Conservation (phyloP, 2,329 filamentous ascomycete species). For the Aspergillus jensenii region DNA sequence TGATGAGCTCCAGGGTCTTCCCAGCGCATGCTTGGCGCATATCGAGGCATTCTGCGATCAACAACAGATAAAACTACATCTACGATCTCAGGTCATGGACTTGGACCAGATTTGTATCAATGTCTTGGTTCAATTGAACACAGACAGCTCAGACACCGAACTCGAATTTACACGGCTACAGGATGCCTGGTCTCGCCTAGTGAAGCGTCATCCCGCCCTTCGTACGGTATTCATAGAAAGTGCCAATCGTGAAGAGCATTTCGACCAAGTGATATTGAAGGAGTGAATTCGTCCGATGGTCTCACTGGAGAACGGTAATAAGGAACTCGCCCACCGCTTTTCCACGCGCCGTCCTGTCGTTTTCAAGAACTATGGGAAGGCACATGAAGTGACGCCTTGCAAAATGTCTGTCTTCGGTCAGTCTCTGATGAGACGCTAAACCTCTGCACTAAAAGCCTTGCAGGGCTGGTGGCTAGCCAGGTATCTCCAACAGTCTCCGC, state of each 20-base stretch:
- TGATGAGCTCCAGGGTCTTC: background rate
- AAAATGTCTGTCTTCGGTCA: background rate
- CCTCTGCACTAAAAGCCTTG: too few species aligned
- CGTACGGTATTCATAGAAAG: slow-evolving; percentile 33
- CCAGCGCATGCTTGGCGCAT: background rate
- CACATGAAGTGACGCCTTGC: slow-evolving; percentile 1
- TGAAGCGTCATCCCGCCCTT: slow-evolving; percentile 31
- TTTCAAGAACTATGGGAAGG: slow-evolving; percentile 5
- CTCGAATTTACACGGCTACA: background rate
- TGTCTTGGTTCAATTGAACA: slow-evolving; percentile 3
- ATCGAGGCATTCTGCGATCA: slow-evolving; percentile 1
- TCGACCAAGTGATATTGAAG: slow-evolving; percentile 13
- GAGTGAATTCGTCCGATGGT: background rate
- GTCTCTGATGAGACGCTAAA: background rate
- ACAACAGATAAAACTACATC: background rate
- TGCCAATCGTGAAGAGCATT: slow-evolving; percentile 23
- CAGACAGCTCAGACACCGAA: background rate
- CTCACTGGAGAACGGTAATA: background rate
- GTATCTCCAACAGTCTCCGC: background rate
- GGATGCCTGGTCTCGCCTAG: slow-evolving; percentile 28
- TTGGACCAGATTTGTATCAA: slow-evolving; percentile 5
- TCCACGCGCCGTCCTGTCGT: background rate
- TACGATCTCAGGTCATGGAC: background rate
- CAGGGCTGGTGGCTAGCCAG: too few species aligned
- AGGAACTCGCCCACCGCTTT: background rate